A percentile compares a stretch with the other conserved stretches of the same genome.
phyloP scores from a whole-genome alignment of 1,284 basidiomycete species.

The Hemileia vastatrix region DNA sequence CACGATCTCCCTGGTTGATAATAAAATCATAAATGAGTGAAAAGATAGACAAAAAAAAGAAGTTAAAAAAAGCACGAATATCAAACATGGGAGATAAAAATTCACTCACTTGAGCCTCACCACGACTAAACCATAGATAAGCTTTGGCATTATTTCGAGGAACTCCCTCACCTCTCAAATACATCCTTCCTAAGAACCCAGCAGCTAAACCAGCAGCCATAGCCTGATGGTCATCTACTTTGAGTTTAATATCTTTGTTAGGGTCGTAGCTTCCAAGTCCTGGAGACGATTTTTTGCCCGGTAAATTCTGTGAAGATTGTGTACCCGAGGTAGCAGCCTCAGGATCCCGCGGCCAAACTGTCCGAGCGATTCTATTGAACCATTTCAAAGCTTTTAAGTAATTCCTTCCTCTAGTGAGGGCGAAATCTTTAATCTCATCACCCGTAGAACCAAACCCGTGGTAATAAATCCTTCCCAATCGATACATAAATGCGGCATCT shows the following conservation, averaged over 20 bases:
- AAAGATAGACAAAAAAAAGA: neutral
- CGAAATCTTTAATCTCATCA: slow-evolving; percentile 21
- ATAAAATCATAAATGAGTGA: neutral
- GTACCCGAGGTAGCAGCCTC: slow-evolving; percentile 22
- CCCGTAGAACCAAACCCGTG: slow-evolving; percentile 67
- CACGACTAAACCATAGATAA: slow-evolving; percentile 88
- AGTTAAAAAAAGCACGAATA: neutral
- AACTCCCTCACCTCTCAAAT: slow-evolving; percentile 83
- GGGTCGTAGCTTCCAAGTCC: slow-evolving; percentile 31
- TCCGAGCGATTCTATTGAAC: slow-evolving; percentile 67
- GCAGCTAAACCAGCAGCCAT: slow-evolving; percentile 67
- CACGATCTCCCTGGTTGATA: slow-evolving; percentile 65
- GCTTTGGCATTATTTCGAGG: slow-evolving; percentile 61
- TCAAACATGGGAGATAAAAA: neutral
- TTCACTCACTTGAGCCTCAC: slow-evolving; percentile 55
- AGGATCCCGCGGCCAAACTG: slow-evolving; percentile 58
- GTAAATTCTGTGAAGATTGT: slow-evolving; percentile 4
- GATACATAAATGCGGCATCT: slow-evolving; percentile 71
- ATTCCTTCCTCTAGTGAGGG: slow-evolving; percentile 47
- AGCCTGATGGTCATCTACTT: slow-evolving; percentile 49
- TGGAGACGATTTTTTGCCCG: slow-evolving; percentile 18
- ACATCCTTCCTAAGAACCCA: slow-evolving; percentile 82
- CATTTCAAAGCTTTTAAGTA: slow-evolving; percentile 66
- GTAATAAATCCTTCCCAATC: slow-evolving; percentile 85
- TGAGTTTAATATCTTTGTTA: slow-evolving; percentile 32